Evolutionary conservation across 495 filamentous ascomycete genomes (phyloP), one percentile per base, ranked within the genome.

Genomic region (Stereocaulon alpinum): DNA sequence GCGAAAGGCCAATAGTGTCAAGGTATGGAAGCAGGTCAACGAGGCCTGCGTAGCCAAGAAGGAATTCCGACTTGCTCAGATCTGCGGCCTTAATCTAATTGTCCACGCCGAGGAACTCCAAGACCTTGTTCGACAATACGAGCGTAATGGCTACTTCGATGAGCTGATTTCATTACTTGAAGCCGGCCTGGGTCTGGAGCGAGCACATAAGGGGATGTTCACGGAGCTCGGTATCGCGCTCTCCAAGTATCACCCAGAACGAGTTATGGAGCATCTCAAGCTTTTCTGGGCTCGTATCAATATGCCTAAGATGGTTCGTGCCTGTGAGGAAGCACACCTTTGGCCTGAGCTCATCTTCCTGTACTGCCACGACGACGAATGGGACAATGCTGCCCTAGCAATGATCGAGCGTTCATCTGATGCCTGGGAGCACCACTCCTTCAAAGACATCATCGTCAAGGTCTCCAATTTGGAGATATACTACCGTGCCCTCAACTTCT

Each of bases 361-460:
- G 64, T 99, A 99, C 77, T 91, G 88, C 74, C 94, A 99, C 74
- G 97, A 97, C 69, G 94, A 99, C 64, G 94, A 99, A 71, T 97
- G 88, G 77, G 94, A 99, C 74, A 99, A 99, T 69, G 93, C 94
- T 29, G 93, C 93, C 24, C 80, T 99, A 58, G 91, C 94, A 40
- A 96, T 99, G 81, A 99, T 99, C 90, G 94, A 99, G 80, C 89
- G 93, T 65, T 88, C 94, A 40, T 86, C 95, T 55, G 92, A 97
- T 74, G 88, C 94, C 3, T 99, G 94, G 94, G 94, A 99, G 73
- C 94, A 99, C 75, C 93, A 97, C 73, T 94, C 92, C 32, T 97
- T 99, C 85, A 97, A 97, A 82, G 94, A 97, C 71, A 96, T 96
- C 61, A 80, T 96, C 59, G 85, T 95, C 76, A 97, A 97, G 82